Evolutionary conservation across 257 asterid species (phyloP), one percentile per base, ranked within the genome.

Genomic region (Solanum dulcamara): DNA sequence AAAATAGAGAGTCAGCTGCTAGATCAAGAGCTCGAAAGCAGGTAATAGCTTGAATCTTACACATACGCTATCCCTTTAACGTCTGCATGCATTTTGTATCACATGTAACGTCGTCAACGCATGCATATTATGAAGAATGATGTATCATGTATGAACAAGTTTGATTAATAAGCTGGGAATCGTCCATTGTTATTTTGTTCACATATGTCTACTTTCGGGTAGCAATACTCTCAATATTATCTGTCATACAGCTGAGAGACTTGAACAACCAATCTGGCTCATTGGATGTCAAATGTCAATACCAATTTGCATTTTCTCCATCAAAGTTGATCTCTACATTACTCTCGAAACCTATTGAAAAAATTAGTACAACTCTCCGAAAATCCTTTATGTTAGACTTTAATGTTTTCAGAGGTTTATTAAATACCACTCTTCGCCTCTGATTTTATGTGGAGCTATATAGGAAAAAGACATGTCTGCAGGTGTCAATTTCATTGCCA

Each of bases 11-110:
- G 89, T 96, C 99, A 3, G 99, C 99, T 88, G 98, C 99, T 32
- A 91, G 99, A 85, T 96, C 99, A 67, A 91, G 99, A 64, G 98
- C 99, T 81, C 96, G 99, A 67, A 96, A 96, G 87, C 99, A 96
- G 99, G 99, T 96, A 88, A 89, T 81, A 42, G 26, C 55, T 24
- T 64, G 2, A 48, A 48, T 28, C 44, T 79, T 30, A 14, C 17
- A 44, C 60, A 44, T 15, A 4, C 9, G 17, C 10, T 44, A 8
- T 75, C 20, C 17, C 24, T 75, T 28, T 48, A 10, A 4, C 28
- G 44, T 9, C 17, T 46, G 40, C 62, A 48, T 48, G 20, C 10
- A 28, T 46, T 46, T 46, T 26, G 37, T 77, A 28, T 40, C 24
- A 0, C 32, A 64, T 64, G 38, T 62, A 62, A 2, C 71, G 12